Conservation (phyloP, 1,139 yeast genomes). For the Hanseniaspora sp. region DNA sequence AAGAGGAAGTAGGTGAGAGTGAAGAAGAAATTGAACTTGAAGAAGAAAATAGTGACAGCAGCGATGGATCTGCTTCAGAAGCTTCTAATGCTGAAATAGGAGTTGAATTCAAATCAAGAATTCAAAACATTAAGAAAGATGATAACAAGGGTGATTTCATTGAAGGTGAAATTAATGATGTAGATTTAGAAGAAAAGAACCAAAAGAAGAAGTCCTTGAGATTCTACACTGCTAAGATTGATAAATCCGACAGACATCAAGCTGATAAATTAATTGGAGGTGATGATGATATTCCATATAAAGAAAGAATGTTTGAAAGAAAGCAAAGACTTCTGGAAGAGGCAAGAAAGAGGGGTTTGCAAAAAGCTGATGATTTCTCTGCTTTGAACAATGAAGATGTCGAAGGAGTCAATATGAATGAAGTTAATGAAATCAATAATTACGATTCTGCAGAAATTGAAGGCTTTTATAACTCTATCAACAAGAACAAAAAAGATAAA, state of each 20-base stretch:
- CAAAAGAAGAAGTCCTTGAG: slow-evolving; percentile 75
- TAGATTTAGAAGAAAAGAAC: slow-evolving; percentile 77
- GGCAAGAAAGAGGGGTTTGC: slow-evolving; percentile 73
- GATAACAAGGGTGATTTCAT: slow-evolving; percentile 40
- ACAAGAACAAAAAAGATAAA: slow-evolving; percentile 38
- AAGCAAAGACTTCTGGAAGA: slow-evolving; percentile 78
- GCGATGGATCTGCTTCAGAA: slow-evolving; percentile 38
- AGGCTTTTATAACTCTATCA: slow-evolving; percentile 36
- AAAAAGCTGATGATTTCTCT: slow-evolving; percentile 47
- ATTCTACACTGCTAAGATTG: slow-evolving; percentile 94
- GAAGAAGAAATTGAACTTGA: slow-evolving; percentile 23
- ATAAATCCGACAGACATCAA: slow-evolving; percentile 59
- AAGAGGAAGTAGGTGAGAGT: too few species aligned
- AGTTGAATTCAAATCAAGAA: slow-evolving; percentile 15
- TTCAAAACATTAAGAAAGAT: slow-evolving; percentile 19
- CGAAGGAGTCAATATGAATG: slow-evolving; percentile 34
- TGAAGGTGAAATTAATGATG: slow-evolving; percentile 58
- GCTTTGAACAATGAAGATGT: slow-evolving; percentile 36
- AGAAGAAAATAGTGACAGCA: slow-evolving; percentile 27
- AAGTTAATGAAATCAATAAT: slow-evolving; percentile 35
- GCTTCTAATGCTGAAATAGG: slow-evolving; percentile 35
- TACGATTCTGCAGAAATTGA: slow-evolving; percentile 33
- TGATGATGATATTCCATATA: slow-evolving; percentile 86
- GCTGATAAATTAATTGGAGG: slow-evolving; percentile 52
- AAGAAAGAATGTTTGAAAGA: slow-evolving; percentile 78